phyloP scores from a whole-genome alignment of 179 eudicot genomes.

The Heliamphora pulchella region DNA sequence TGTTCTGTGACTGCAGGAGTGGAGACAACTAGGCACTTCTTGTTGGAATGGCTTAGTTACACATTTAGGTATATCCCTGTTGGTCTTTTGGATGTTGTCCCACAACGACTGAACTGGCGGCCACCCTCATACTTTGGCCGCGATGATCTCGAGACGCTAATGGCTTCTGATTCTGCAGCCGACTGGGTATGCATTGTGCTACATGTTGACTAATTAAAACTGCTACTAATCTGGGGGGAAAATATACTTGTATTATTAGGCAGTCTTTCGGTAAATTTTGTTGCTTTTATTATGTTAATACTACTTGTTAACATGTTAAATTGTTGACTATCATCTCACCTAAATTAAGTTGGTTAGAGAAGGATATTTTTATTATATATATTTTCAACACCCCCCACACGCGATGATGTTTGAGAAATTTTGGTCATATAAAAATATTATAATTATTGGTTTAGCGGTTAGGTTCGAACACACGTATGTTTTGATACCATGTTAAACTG shows the following conservation, averaged over 20 bases:
- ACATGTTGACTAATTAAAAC: neutral
- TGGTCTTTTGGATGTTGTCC: conserved; percentile 84
- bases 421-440: too few relatives aligned
- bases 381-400: too few relatives aligned
- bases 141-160: conserved; percentile 83
- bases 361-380: too few relatives aligned
- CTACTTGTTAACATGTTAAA: neutral
- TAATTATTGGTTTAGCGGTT: too few relatives aligned
- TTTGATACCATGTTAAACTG: too few relatives aligned
- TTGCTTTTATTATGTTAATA: neutral
- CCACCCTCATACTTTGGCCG: conserved; percentile 90
- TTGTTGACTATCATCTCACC: too few relatives aligned
- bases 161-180: conserved; percentile 98
- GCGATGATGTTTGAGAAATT: too few relatives aligned
- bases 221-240: neutral
- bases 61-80: conserved; percentile 77
- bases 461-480: too few relatives aligned
- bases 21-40: conserved; percentile 89
- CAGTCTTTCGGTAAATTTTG: neutral
- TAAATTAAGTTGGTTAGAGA: too few relatives aligned
- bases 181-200: conserved; percentile 62
- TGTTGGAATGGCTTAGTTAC: conserved; percentile 93
- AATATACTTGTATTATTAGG: neutral
- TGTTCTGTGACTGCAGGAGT: conserved; percentile 49
- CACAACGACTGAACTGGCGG: conserved; percentile 74